Evolutionary conservation across 441 rosid species (phyloP).

Genomic region (Hura crepitans): DNA sequence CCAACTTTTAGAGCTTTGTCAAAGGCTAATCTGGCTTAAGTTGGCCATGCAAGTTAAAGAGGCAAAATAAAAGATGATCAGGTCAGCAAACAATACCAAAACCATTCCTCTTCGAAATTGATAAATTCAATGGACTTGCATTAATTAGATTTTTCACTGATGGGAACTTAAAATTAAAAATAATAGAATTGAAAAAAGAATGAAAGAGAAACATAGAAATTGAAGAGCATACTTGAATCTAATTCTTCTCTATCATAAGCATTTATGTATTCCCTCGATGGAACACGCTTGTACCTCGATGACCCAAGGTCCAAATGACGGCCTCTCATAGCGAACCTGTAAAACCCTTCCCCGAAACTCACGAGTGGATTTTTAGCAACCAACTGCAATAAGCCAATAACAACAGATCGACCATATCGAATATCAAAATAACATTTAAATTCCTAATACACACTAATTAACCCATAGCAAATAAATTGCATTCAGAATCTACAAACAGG

Average conservation of each 20-base stretch:
- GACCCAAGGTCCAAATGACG: constrained; percentile 49
- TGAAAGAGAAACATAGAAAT: constrained; percentile 7
- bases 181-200: background rate
- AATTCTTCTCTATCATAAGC: constrained; percentile 48
- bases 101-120: background rate
- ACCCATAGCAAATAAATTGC: background rate
- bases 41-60: background rate
- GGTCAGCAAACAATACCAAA: no score
- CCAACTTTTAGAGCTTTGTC: background rate
- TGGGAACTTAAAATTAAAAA: background rate
- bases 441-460: background rate
- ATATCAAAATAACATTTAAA: background rate
- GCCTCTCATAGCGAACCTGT: constrained; percentile 60
- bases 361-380: constrained; percentile 18
- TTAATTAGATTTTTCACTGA: background rate
- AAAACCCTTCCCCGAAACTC: constrained; percentile 25
- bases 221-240: constrained; percentile 38
- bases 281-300: constrained; percentile 52
- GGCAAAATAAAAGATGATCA: no score
- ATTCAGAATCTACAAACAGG: background rate
- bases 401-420: constrained; percentile 4
- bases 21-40: background rate
- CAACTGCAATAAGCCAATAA: constrained; percentile 23
- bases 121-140: background rate
- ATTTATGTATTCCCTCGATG: constrained; percentile 44